These are phyloP conservation scores for Trichoderma sp. DNA, from an alignment of 2,329 filamentous ascomycete genomes.

Conservation along the genomic window DNA sequence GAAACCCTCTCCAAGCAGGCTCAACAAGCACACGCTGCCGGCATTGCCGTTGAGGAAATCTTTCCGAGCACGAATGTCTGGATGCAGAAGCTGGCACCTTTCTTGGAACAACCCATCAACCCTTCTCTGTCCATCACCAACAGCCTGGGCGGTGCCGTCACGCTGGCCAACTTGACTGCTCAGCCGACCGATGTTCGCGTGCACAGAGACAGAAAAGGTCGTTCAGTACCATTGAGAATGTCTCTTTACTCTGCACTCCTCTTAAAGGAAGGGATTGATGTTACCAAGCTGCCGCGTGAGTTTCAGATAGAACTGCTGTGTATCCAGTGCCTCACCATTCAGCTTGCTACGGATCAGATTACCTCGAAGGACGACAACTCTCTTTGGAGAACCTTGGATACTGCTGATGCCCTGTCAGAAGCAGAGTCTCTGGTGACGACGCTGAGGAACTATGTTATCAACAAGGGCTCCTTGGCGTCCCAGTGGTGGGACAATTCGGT, in stretches of 20 bases:
- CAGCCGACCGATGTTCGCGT: slow-evolving; percentile 32
- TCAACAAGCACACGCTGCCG: slow-evolving; percentile 35
- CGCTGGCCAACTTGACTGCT: slow-evolving; percentile 49
- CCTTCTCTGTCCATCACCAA: slow-evolving; percentile 73
- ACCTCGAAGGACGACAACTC: slow-evolving; percentile 46
- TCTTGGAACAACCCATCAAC: slow-evolving; percentile 56
- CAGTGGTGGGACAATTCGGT: slow-evolving; percentile 42
- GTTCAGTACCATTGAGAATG: slow-evolving; percentile 74
- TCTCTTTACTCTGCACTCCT: slow-evolving; percentile 68
- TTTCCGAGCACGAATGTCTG: slow-evolving; percentile 67
- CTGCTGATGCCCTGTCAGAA: slow-evolving; percentile 39
- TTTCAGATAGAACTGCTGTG: slow-evolving; percentile 54
- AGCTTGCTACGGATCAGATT: slow-evolving; percentile 57
- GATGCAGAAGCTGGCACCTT: slow-evolving; percentile 59
- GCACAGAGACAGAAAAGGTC: slow-evolving; percentile 65
- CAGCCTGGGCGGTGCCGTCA: slow-evolving; percentile 68
- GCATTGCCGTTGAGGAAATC: slow-evolving; percentile 46
- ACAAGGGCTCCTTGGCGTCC: slow-evolving; percentile 35
- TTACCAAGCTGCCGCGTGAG: slow-evolving; percentile 42
- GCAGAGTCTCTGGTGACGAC: slow-evolving; percentile 48
- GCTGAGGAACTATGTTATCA: slow-evolving; percentile 41
- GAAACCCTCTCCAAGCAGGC: slow-evolving; percentile 36
- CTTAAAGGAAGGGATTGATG: slow-evolving; percentile 45
- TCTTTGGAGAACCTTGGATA: slow-evolving; percentile 48
- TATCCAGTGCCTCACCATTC: slow-evolving; percentile 51